phyloP scores from a whole-genome alignment of 805 yeast species.

The Jamesozyma jinghongensis region DNA sequence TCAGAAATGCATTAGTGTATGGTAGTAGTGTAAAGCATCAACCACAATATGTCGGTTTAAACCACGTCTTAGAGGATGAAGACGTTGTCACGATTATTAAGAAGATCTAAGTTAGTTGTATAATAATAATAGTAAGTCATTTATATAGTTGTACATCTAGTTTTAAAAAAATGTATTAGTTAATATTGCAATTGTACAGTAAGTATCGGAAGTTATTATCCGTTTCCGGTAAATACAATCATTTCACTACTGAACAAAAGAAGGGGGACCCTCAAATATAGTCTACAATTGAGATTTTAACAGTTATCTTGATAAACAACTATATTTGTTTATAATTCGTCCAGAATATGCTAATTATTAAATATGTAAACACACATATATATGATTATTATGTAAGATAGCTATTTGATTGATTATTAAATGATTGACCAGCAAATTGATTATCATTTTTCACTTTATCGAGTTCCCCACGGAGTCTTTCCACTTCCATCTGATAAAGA shows the following conservation, averaged over 20 bases:
- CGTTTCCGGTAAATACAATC: no score
- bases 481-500: constrained; percentile 25
- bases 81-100: constrained; percentile 94
- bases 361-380: no score
- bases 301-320: no score
- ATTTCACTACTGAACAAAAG: no score
- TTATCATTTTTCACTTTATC: constrained; percentile 13
- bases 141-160: neutral
- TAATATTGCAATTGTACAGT: neutral
- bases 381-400: no score
- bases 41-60: constrained; percentile 89
- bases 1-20: constrained; percentile 84
- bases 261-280: no score
- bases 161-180: neutral
- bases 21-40: constrained; percentile 96
- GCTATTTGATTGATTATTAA: no score
- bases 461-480: constrained; percentile 29
- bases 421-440: neutral
- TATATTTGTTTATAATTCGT: no score
- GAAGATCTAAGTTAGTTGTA: constrained; percentile 31
- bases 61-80: constrained; percentile 82
- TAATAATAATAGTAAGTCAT: neutral
- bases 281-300: no score
- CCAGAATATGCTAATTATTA: no score
- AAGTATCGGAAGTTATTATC: no score